phyloP scores from a whole-genome alignment of 208 protist genomes.

The Leptomonas seymouri region DNA sequence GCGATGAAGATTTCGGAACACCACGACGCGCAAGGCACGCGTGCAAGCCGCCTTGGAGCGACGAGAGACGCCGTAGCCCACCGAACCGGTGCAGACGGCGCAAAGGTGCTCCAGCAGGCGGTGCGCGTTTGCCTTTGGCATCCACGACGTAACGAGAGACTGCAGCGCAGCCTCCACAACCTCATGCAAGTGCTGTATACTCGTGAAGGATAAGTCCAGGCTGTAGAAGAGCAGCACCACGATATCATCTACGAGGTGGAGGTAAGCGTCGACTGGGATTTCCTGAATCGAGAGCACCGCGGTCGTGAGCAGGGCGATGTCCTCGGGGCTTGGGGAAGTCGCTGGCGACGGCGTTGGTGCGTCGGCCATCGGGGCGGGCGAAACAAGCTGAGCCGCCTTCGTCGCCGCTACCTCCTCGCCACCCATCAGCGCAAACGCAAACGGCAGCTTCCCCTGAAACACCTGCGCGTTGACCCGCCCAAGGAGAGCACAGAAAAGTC shows the following conservation, averaged over 20 bases:
- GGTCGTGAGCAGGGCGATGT: conserved; percentile 27
- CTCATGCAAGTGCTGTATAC: conserved; percentile 47
- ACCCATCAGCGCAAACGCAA: background rate
- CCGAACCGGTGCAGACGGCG: conserved; percentile 38
- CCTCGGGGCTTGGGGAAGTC: background rate
- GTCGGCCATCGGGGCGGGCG: background rate
- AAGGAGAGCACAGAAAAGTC: conserved; percentile 17
- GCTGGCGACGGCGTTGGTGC: background rate
- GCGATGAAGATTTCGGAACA: conserved; percentile 79
- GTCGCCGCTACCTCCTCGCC: background rate
- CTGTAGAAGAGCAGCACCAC: conserved; percentile 30
- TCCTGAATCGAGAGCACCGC: conserved; percentile 7
- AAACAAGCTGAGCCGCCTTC: background rate
- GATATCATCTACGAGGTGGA: conserved; percentile 11
- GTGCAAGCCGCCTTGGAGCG: conserved; percentile 53
- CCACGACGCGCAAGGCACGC: conserved; percentile 40
- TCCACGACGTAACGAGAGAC: conserved; percentile 22
- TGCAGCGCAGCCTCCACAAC: conserved; percentile 35
- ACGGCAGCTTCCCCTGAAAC: conserved; percentile 17
- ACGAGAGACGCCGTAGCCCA: conserved; percentile 38
- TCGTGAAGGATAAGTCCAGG: conserved; percentile 56
- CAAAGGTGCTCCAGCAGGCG: conserved; percentile 52
- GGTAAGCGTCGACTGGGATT: conserved; percentile 5
- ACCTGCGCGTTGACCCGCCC: conserved; percentile 12
- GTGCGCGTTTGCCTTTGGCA: conserved; percentile 58